Base-by-base conservation (phyloP, 2,329 filamentous ascomycete species). In the Fusarium goolgardi region DNA sequence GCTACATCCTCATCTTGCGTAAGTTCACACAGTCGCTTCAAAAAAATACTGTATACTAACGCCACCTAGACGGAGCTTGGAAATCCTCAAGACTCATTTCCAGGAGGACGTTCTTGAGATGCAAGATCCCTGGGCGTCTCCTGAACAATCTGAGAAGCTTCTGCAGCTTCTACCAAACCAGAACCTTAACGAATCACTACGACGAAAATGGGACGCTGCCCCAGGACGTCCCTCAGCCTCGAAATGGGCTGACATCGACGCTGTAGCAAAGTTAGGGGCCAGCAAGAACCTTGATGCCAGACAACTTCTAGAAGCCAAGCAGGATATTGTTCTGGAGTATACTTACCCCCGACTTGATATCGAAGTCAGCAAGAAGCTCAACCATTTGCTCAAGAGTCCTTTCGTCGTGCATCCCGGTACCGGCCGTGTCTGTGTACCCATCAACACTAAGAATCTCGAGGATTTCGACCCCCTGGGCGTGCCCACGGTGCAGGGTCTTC, bases 321-420 rank as follows among this genome's bases (percentile, higher is more conserved):
- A 97, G 78, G 96, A 98, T 76, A 92, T 99, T 65, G 90, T 98
- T 5, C 87, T 99, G 31, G 96, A 99, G 80, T 98, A 99, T 81
- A 97, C 96, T 9, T 99, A 99, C 79, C 96, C 96, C 5, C 91
- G 96, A 39, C 91, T 99, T 55, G 96, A 99, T 83, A 94, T 96
- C 65, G 94, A 97, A 79, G 96, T 99, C 77, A 96, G 92, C 76
- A 98, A 98, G 84, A 97, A 97, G 78, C 88, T 97, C 59, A 98
- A 97, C 82, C 96, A 99, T 85, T 88, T 99, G 85, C 89, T 99
- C 72, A 99, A 99, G 78, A 94, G 91, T 65, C 96, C 96, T 1
- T 99, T 99, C 75, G 95, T 97, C 63, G 90, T 99, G 37, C 96
- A 99, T 77, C 96, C 96, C 0, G 94, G 94, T 20, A 99, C 96